Percentiles rank a stretch among this genome's conserved stretches.
Evolutionary conservation across 169 alveolate species (phyloP).

Genomic region (Neospora caninum): DNA sequence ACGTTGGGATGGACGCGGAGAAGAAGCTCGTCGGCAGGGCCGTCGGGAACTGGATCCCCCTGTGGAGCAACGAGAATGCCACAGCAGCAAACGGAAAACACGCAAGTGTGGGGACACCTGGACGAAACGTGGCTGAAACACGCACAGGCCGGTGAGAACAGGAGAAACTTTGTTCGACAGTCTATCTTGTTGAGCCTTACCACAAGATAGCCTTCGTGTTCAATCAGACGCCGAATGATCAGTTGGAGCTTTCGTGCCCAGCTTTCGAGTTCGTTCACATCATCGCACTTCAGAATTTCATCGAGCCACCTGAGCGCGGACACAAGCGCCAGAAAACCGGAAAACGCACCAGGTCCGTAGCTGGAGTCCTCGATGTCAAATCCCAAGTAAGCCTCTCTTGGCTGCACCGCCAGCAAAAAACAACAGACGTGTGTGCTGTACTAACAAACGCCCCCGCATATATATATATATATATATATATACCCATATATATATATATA

Average conservation of each 20-base stretch:
- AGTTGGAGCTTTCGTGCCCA: conserved; percentile 51
- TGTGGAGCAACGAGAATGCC: not conserved
- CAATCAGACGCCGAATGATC: conserved; percentile 47
- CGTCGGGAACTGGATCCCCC: conserved; percentile 52
- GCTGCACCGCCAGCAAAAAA: not conserved
- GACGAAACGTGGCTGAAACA: not conserved
- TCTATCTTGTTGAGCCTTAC: conserved; percentile 5
- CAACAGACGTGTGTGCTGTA: too few species aligned
- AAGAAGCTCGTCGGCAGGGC: conserved; percentile 42
- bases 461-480: not conserved
- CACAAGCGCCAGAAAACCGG: not conserved
- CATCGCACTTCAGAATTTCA: conserved; percentile 57
- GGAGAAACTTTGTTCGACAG: too few species aligned
- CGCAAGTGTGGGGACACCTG: not conserved
- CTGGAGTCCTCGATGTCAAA: not conserved
- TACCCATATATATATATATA: not conserved
- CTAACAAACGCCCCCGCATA: not conserved
- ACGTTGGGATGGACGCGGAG: conserved; percentile 63
- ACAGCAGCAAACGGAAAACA: not conserved
- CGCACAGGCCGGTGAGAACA: not conserved
- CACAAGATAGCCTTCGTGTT: conserved; percentile 44
- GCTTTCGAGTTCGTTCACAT: conserved; percentile 38
- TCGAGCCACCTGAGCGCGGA: conserved; percentile 57
- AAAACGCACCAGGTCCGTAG: not conserved
- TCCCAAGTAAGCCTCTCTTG: not conserved